These are phyloP conservation scores for Rutidosis leptorrhynchoides DNA, from an alignment of 129 eudicot species.

Conservation along the genomic window DNA sequence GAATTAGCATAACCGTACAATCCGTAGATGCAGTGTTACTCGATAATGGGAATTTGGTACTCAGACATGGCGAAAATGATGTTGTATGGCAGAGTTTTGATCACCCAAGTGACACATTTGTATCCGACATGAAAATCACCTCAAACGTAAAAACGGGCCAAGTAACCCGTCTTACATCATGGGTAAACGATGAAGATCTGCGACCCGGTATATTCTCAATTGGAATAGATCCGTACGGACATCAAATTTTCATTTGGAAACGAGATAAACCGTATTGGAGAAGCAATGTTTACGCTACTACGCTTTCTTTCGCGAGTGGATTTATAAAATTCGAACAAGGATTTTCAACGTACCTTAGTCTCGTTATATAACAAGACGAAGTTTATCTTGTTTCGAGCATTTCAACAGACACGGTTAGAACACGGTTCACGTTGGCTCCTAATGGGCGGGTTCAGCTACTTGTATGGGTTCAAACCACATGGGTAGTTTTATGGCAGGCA, in stretches of 20 bases:
- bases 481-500: conserved; percentile 27
- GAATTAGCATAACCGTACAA: not conserved
- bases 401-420: conserved; percentile 12
- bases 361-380: conserved; percentile 26
- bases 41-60: conserved; percentile 50
- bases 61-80: conserved; percentile 32
- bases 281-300: conserved; percentile 32
- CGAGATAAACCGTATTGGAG: conserved; percentile 45
- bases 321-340: conserved; percentile 10
- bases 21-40: conserved; percentile 39
- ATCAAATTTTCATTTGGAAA: conserved; percentile 43
- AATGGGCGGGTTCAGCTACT: conserved; percentile 19
- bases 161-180: conserved; percentile 37
- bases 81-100: conserved; percentile 64
- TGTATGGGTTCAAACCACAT: conserved; percentile 30
- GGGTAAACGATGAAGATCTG: conserved; percentile 56
- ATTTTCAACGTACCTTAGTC: conserved; percentile 26
- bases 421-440: conserved; percentile 28
- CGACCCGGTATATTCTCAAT: conserved; percentile 47
- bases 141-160: conserved; percentile 28
- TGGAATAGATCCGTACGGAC: conserved; percentile 34
- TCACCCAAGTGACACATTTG: conserved; percentile 49
- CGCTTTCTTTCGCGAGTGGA: conserved; percentile 14
- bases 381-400: conserved; percentile 15
- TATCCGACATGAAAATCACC: conserved; percentile 47